These are phyloP conservation scores for Populus euphratica DNA, from an alignment of 345 rosid genomes.

Conservation along the genomic window DNA sequence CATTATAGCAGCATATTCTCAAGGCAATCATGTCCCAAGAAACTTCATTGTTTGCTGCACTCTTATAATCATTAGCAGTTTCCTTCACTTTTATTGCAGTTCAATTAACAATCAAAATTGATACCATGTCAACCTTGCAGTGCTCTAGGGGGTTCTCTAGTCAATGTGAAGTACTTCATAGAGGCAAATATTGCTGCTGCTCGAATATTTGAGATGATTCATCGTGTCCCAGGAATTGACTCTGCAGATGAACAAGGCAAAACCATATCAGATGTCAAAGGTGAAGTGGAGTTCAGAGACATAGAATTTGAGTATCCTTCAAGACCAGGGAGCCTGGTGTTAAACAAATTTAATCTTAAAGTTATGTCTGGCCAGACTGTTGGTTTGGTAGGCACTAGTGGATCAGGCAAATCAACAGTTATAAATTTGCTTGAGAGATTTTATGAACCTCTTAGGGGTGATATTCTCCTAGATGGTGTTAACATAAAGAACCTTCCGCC, in stretches of 20 bases:
- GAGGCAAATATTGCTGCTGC: slow-evolving; percentile 37
- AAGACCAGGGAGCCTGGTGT: slow-evolving; percentile 34
- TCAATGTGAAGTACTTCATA: slow-evolving; percentile 31
- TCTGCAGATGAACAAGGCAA: slow-evolving; percentile 36
- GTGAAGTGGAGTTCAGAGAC: slow-evolving; percentile 43
- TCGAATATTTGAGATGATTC: slow-evolving; percentile 40
- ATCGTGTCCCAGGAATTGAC: slow-evolving; percentile 34
- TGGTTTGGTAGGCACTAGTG: slow-evolving; percentile 57
- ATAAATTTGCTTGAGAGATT: slow-evolving; percentile 54
- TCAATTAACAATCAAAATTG: neutral
- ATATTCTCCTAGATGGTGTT: slow-evolving; percentile 41
- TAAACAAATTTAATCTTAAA: slow-evolving; percentile 41
- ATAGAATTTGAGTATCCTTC: slow-evolving; percentile 53
- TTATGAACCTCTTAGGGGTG: slow-evolving; percentile 42
- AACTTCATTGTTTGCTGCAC: neutral
- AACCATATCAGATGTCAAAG: slow-evolving; percentile 36
- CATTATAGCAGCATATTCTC: neutral
- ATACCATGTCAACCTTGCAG: neutral
- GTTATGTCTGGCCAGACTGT: slow-evolving; percentile 40
- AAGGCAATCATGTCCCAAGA: neutral
- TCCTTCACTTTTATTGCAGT: neutral
- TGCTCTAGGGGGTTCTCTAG: neutral
- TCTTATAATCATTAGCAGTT: neutral
- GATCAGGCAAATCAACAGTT: slow-evolving; percentile 56
- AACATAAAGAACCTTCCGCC: slow-evolving; percentile 39